phyloP scores from a whole-genome alignment of 129 eudicot species.

The Centella asiatica region DNA sequence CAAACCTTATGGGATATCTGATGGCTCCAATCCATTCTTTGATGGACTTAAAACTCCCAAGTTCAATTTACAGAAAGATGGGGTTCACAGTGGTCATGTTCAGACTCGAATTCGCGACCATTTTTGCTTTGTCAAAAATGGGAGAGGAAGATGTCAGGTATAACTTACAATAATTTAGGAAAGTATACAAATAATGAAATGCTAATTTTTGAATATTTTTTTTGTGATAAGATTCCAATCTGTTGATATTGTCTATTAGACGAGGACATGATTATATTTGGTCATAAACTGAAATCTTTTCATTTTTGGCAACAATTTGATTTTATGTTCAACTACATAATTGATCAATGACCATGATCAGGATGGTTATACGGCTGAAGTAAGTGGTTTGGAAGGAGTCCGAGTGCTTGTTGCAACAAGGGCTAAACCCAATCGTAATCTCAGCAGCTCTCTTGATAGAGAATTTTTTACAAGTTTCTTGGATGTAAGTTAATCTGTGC shows the following conservation, averaged over 20 bases:
- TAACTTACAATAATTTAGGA: no score
- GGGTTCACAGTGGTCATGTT: slow-evolving; percentile 92
- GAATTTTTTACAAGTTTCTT: slow-evolving; percentile 59
- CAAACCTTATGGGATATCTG: slow-evolving; percentile 64
- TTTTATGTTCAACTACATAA: slow-evolving; percentile 11
- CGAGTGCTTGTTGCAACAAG: slow-evolving; percentile 53
- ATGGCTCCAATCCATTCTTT: slow-evolving; percentile 71
- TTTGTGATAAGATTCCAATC: no score
- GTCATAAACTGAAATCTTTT: no score
- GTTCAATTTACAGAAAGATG: slow-evolving; percentile 40
- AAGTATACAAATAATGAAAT: slow-evolving; percentile 8
- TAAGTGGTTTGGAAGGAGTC: slow-evolving; percentile 42
- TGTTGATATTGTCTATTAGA: no score
- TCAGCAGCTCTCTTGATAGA: slow-evolving; percentile 38
- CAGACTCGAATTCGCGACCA: slow-evolving; percentile 67
- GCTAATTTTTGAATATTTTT: slow-evolving; percentile 1
- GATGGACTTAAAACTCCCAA: slow-evolving; percentile 39
- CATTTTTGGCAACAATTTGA: no score
- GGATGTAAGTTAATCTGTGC: slow-evolving; percentile 39
- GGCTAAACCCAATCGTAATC: slow-evolving; percentile 58
- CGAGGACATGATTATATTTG: no score
- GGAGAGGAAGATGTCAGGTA: slow-evolving; percentile 72
- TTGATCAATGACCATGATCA: slow-evolving; percentile 22
- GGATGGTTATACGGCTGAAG: slow-evolving; percentile 80
- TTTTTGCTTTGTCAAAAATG: slow-evolving; percentile 51